Percentiles rank a stretch among this genome's conserved stretches.
These are phyloP conservation scores for Hypericum androsaemum DNA, from an alignment of 345 rosid species.

Conservation along the genomic window DNA sequence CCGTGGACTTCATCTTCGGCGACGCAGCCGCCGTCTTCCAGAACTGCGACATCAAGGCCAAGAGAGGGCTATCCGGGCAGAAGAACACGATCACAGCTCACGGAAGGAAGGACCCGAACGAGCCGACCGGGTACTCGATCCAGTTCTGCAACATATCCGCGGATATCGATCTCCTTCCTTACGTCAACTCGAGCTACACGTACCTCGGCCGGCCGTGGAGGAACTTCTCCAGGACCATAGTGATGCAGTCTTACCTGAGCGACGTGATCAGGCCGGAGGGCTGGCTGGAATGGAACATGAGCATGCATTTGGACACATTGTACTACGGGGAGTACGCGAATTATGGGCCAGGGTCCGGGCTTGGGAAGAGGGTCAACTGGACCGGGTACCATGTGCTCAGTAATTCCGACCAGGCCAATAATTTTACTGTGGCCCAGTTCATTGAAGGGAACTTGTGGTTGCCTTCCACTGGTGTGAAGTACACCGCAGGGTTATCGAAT, in stretches of 20 bases:
- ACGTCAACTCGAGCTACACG: constrained; percentile 15
- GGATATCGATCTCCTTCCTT: constrained; percentile 18
- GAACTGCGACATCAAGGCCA: constrained; percentile 18
- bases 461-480: constrained; percentile 16
- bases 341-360: constrained; percentile 21
- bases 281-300: constrained; percentile 30
- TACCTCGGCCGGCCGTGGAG: constrained; percentile 35
- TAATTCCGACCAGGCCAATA: constrained; percentile 15
- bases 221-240: constrained; percentile 23
- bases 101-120: constrained; percentile 22
- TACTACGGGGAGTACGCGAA: constrained; percentile 29
- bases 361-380: constrained; percentile 22
- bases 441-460: constrained; percentile 30
- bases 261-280: constrained; percentile 23
- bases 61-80: constrained; percentile 19
- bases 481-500: neutral
- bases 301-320: constrained; percentile 20
- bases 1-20: constrained; percentile 33
- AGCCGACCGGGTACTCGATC: constrained; percentile 27
- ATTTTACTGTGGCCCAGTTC: constrained; percentile 27
- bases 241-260: constrained; percentile 25
- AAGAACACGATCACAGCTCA: constrained; percentile 35
- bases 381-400: constrained; percentile 19
- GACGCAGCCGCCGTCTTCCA: constrained; percentile 29
- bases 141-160: constrained; percentile 27